These are phyloP conservation scores for Blastobotrys proliferans DNA, from an alignment of 1,139 yeast species.

Conservation along the genomic window DNA sequence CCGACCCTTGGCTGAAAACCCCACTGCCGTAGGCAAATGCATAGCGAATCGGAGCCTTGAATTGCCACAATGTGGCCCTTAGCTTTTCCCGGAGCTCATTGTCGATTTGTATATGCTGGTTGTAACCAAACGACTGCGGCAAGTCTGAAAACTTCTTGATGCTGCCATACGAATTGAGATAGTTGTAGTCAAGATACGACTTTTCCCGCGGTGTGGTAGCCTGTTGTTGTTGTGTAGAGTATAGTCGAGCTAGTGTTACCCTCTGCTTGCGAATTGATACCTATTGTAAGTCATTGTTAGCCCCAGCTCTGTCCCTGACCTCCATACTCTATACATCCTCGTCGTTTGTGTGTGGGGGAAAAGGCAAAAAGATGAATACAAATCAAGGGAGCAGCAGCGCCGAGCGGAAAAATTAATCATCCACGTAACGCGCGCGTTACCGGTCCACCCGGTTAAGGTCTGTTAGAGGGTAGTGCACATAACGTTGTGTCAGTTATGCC, in stretches of 20 bases:
- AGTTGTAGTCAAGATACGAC: slow-evolving; percentile 25
- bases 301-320: background rate
- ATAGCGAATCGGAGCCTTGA: slow-evolving; percentile 64
- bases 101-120: slow-evolving; percentile 53
- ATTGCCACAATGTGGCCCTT: slow-evolving; percentile 49
- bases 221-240: background rate
- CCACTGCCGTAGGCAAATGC: slow-evolving; percentile 97
- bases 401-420: too few species aligned
- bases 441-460: too few species aligned
- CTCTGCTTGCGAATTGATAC: too few species aligned
- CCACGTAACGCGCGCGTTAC: too few species aligned
- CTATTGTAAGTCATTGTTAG: background rate
- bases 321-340: background rate
- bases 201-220: background rate
- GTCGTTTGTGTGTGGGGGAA: background rate
- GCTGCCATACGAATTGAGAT: slow-evolving; percentile 23
- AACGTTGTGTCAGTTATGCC: too few species aligned
- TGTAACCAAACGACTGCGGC: slow-evolving; percentile 52
- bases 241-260: background rate
- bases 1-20: slow-evolving; percentile 72
- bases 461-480: too few species aligned
- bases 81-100: slow-evolving; percentile 46
- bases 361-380: background rate
- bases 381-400: background rate
- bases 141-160: slow-evolving; percentile 44